Evolutionary conservation across 78 protist species (phyloP), one percentile per base, ranked within the genome.

Genomic region (Dictyostelium firmibasis): DNA sequence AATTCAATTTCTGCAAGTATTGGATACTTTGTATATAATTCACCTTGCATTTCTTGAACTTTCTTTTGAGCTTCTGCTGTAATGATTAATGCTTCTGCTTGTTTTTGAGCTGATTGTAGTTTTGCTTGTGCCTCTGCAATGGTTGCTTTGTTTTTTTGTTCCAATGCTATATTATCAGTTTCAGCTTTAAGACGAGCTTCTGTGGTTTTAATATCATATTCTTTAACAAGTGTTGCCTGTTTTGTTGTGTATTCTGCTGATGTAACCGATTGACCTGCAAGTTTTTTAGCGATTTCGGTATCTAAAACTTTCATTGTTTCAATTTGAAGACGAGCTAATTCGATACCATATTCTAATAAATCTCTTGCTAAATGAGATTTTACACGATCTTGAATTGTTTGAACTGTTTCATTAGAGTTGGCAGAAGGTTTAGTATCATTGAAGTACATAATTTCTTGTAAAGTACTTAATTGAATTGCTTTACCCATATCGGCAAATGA

Each of bases 331-430:
- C 92, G 92, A 31, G 31, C 43, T 41, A 85, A 75, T 31, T 85
- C 92, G 33, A 85, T 75, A 85, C 92, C 92, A 50, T 75, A 85
- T 53, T 85, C 92, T 23, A 11, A 8, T 27, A 85, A 53, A 35
- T 85, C 92, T 6, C 33, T 7, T 10, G 83, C 92, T 2, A 85
- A 31, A 57, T 85, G 23, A 75, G 47, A 3, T 36, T 85, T 85
- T 3, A 85, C 92, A 85, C 92, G 92, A 85, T 85, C 92, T 47
- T 85, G 92, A 23, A 85, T 85, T 35, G 92, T 85, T 11, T 85
- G 92, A 36, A 75, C 27, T 1, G 5, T 29, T n/a, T 69, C 33
- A 69, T 64, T 25, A 7, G 31, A 20, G 5, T n/a, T 7, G 4
- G 38, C 79, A 33, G 76, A 69, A 44, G 92, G 92, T 67, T 86